Percentiles rank a stretch among this genome's conserved stretches.
These are phyloP conservation scores for Exophiala calicioides DNA, from an alignment of 2,329 filamentous ascomycete genomes.

Conservation along the genomic window DNA sequence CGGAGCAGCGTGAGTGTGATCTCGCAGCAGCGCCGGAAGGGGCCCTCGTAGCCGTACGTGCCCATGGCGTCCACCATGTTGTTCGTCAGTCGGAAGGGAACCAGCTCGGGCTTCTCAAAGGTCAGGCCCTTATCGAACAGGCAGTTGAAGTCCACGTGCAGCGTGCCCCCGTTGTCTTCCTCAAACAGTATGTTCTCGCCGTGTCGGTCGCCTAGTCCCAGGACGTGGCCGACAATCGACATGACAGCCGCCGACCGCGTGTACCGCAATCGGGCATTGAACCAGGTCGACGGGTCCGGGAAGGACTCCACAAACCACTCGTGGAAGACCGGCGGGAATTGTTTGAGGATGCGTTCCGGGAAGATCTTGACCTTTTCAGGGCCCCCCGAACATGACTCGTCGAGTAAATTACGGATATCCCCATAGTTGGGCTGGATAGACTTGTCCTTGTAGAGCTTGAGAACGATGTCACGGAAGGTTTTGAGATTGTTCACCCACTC, in stretches of 20 bases:
- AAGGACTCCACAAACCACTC: constrained; percentile 97
- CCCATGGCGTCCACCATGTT: constrained; percentile 98
- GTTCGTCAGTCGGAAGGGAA: constrained; percentile 95
- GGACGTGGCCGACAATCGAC: constrained; percentile 97
- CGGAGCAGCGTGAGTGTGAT: constrained; percentile 80
- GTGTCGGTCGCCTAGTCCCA: constrained; percentile 90
- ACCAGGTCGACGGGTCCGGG: constrained; percentile 89
- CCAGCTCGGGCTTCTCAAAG: constrained; percentile 89
- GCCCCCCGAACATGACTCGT: constrained; percentile 62
- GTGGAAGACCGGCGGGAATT: constrained; percentile 81
- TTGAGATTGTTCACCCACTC: constrained; percentile 98
- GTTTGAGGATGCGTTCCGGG: constrained; percentile 42
- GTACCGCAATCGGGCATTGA: constrained; percentile 82
- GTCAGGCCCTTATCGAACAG: constrained; percentile 97
- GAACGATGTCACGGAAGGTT: constrained; percentile 86
- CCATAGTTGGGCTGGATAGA: constrained; percentile 66
- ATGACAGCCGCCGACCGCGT: constrained; percentile 95
- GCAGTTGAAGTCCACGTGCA: constrained; percentile 99
- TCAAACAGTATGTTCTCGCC: constrained; percentile 96
- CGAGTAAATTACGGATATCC: constrained; percentile 60
- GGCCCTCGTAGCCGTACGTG: constrained; percentile 87
- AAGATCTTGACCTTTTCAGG: constrained; percentile 54
- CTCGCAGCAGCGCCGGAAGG: constrained; percentile 88
- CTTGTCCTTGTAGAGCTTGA: constrained; percentile 74
- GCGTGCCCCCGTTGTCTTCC: constrained; percentile 86